phyloP scores from a whole-genome alignment of 495 filamentous ascomycete species.

The Talaromyces wortmannii region DNA sequence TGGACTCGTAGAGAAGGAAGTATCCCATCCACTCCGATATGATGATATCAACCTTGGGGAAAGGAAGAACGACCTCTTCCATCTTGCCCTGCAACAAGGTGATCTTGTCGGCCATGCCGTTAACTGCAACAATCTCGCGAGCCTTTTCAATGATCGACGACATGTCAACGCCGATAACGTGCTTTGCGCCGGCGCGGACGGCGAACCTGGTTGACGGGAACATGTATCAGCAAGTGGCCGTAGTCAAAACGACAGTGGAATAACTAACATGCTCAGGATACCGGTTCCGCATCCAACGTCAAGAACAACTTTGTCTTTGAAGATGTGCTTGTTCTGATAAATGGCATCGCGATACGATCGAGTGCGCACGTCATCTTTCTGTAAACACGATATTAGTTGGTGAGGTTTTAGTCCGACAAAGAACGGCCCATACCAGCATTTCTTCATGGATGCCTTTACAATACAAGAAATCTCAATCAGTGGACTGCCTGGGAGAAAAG shows the following conservation, averaged over 20 bases:
- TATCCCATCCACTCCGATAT: conserved; percentile 99
- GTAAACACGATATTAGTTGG: conserved; percentile 12
- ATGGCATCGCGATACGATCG: conserved; percentile 94
- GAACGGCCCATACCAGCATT: conserved; percentile 64
- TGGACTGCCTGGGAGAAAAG: conserved; percentile 3
- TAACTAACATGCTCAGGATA: conserved; percentile 73
- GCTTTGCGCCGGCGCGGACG: conserved; percentile 84
- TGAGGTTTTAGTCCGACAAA: neutral
- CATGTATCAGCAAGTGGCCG: conserved; percentile 1
- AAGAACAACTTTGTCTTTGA: conserved; percentile 95
- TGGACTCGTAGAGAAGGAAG: conserved; percentile 95
- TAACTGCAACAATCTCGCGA: conserved; percentile 78
- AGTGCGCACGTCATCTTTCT: conserved; percentile 99
- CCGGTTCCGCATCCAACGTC: conserved; percentile 96
- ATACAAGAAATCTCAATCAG: conserved; percentile 6
- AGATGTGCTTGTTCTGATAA: conserved; percentile 89
- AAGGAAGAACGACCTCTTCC: conserved; percentile 88
- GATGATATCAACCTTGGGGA: conserved; percentile 91
- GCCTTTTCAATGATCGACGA: conserved; percentile 96
- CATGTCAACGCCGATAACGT: conserved; percentile 95
- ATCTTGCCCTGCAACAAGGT: conserved; percentile 92
- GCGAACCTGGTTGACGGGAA: conserved; percentile 67
- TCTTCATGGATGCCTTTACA: conserved; percentile 85
- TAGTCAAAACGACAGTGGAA: neutral
- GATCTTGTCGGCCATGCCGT: conserved; percentile 77